Conservation (phyloP, 2,329 filamentous ascomycete genomes). For the Penicillium decumbens region DNA sequence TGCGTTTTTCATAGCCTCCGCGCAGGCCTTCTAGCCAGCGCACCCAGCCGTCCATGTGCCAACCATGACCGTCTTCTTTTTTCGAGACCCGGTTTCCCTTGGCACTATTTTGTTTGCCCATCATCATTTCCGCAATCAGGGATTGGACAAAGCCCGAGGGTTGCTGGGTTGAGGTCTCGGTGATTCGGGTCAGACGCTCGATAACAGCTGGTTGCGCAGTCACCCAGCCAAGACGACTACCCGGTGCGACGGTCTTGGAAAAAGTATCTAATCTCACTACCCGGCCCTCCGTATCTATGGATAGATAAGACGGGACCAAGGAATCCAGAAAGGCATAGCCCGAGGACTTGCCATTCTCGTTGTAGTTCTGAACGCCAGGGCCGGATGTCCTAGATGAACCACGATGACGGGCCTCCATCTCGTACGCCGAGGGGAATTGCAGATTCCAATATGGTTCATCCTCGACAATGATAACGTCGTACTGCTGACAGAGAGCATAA, state of each 20-base stretch:
- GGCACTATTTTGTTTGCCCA: constrained; percentile 61
- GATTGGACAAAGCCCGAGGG: constrained; percentile 86
- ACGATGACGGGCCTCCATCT: constrained; percentile 33
- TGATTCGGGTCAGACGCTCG: constrained; percentile 68
- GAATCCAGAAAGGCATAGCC: constrained; percentile 78
- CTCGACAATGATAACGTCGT: constrained; percentile 86
- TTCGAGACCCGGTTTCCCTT: constrained; percentile 34
- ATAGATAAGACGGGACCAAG: constrained; percentile 75
- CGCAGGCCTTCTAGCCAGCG: constrained; percentile 84
- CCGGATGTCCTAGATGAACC: constrained; percentile 28
- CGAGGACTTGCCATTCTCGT: constrained; percentile 48
- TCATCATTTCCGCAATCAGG: constrained; percentile 59
- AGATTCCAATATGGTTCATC: constrained; percentile 97
- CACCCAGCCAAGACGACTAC: constrained; percentile 85
- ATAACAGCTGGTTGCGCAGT: constrained; percentile 75
- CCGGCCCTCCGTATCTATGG: constrained; percentile 75
- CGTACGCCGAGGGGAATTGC: constrained; percentile 71
- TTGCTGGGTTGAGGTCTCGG: constrained; percentile 73
- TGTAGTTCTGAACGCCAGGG: constrained; percentile 39
- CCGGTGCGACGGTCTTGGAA: constrained; percentile 86
- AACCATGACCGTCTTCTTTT: constrained; percentile 56
- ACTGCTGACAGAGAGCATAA: constrained; percentile 74
- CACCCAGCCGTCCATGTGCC: constrained; percentile 82
- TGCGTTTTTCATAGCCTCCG: constrained; percentile 77
- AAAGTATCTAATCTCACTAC: constrained; percentile 90